Evolutionary conservation across 164 flowering plant species (phyloP), one percentile per base, ranked within the genome.

Genomic region (Magnolia changhungtana): DNA sequence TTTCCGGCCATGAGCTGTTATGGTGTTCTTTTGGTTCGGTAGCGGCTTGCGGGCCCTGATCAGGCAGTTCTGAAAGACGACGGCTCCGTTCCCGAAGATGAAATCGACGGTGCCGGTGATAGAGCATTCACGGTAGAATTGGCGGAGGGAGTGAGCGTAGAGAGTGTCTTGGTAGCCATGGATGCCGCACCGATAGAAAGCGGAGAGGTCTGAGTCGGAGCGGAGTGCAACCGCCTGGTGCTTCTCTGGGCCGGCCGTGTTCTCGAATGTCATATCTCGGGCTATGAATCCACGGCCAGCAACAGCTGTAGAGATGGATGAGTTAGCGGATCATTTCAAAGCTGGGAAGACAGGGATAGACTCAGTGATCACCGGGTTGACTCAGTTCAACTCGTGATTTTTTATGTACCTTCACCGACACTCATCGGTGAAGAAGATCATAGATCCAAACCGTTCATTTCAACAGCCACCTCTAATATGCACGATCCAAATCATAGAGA

Each of bases 171-270:
- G 98, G 83, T 91, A 92, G 1, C 90, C 98, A 0, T 88, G 24
- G 13, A 94, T 78, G 84, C 88, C 89, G 76, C 96, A 92, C 27
- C 76, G 78, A 86, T 94, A 91, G 83, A 92, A 92, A 7, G 94
- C 97, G 0, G 98, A 87, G 11, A 89, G 80, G 72, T 95, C 98
- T 0, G 95, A 78, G 0, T 92, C 92, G 1, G 88, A 91, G 0
- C 97, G 90, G 16, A 92, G 88, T 0, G 98, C 98, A 64, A 94
- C 97, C 0, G 98, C 97, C 74, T 94, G 98, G 83, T 88, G 90
- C 81, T 91, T 92, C 0, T 94, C 81, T 0, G 95, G 88, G 1
- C 97, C 98, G 0, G 97, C 97, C 2, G 95, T 86, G 90, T 94
- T 94, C 73, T 90, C 78, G 81, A 94, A 87, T 0, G 96, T 89